Evolutionary conservation across 768 basidiomycete species (phyloP).

Genomic region (Kondoa subrosea): DNA sequence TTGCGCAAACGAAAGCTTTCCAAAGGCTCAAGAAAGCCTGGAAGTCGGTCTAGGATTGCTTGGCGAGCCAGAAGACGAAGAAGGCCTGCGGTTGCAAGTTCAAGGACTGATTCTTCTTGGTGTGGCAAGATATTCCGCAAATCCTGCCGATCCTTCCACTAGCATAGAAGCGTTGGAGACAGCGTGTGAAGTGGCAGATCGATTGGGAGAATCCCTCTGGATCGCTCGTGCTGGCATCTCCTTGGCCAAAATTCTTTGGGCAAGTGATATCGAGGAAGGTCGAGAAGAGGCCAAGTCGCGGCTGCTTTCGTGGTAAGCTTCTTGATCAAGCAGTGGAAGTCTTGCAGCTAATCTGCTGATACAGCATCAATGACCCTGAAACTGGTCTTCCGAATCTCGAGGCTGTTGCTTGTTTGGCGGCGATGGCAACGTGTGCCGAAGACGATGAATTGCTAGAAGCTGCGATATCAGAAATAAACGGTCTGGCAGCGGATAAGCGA

Average conservation of each 20-base stretch:
- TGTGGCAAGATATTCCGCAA: slow-evolving; percentile 5
- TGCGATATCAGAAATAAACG: slow-evolving; percentile 15
- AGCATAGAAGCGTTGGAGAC: slow-evolving; percentile 11
- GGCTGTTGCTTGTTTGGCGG: slow-evolving; percentile 15
- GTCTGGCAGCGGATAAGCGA: slow-evolving; percentile 12
- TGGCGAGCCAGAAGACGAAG: slow-evolving; percentile 37
- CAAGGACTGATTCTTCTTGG: slow-evolving; percentile 12
- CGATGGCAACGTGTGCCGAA: slow-evolving; percentile 11
- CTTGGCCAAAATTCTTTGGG: slow-evolving; percentile 2
- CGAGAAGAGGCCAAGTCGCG: slow-evolving; percentile 13
- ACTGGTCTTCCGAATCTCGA: slow-evolving; percentile 9
- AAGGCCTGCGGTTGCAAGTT: slow-evolving; percentile 27
- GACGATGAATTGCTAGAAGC: slow-evolving; percentile 20
- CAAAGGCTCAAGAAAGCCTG: slow-evolving; percentile 50
- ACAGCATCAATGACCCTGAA: slow-evolving; percentile 11
- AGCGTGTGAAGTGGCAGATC: not conserved
- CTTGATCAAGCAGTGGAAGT: not conserved
- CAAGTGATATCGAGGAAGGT: slow-evolving; percentile 7
- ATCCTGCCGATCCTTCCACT: not conserved
- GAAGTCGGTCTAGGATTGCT: slow-evolving; percentile 57
- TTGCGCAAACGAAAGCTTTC: slow-evolving; percentile 45
- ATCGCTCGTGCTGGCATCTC: not conserved
- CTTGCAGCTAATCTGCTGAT: not conserved
- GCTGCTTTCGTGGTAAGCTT: slow-evolving; percentile 10
- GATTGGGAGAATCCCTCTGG: not conserved